Conservation (phyloP, 1,284 basidiomycete species). For the Vanrija humicola region DNA sequence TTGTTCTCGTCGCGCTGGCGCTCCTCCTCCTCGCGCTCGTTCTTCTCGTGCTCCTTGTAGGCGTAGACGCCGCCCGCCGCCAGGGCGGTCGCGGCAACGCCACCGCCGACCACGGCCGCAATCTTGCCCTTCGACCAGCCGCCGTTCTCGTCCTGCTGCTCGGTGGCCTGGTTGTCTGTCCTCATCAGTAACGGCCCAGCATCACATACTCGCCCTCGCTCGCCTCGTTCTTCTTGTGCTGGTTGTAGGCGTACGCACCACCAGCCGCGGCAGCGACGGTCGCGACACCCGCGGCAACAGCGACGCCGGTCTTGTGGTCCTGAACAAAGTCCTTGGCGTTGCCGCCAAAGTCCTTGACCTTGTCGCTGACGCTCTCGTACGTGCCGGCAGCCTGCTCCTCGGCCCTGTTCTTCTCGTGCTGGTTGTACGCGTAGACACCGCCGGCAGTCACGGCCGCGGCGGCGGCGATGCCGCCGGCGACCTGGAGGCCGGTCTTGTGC, state of each 20-base stretch:
- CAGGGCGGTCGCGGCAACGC: background rate
- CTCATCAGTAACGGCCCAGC: background rate
- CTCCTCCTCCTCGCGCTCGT: conserved; percentile 1
- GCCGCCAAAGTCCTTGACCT: too few relatives aligned
- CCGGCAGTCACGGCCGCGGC: background rate
- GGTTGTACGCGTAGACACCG: conserved; percentile 1
- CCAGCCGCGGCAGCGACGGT: background rate
- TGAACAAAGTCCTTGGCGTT: too few relatives aligned
- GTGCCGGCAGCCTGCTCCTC: background rate
- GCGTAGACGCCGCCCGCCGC: conserved; percentile 1
- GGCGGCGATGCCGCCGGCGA: background rate
- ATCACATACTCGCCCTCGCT: background rate
- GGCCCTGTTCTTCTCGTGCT: background rate
- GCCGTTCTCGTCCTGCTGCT: background rate
- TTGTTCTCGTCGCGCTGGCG: background rate
- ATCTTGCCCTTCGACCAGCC: conserved; percentile 16
- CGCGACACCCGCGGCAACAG: background rate
- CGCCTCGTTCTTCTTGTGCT: background rate
- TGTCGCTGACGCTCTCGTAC: too few relatives aligned
- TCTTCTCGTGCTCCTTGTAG: conserved; percentile 5
- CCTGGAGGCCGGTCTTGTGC: background rate
- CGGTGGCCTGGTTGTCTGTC: background rate
- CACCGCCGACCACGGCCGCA: conserved; percentile 1
- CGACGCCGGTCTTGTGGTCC: background rate
- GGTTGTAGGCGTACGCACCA: background rate